These are phyloP conservation scores for Candida labiduridarum DNA, from an alignment of 1,139 yeast genomes.

Conservation along the genomic window DNA sequence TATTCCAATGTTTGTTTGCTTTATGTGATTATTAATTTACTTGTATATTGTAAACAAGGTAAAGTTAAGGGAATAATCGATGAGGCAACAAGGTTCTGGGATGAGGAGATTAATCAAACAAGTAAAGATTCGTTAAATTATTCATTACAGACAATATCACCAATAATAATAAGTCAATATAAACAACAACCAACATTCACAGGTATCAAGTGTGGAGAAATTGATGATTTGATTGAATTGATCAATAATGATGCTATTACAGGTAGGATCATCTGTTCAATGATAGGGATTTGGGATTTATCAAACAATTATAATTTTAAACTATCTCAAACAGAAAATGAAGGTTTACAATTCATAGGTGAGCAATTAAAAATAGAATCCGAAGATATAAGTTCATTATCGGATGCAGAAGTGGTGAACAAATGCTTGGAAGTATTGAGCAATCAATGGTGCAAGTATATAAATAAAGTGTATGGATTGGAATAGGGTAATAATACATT, in stretches of 20 bases:
- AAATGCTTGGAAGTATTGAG: slow-evolving; percentile 11
- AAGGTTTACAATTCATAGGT: not conserved
- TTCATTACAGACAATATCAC: slow-evolving; percentile 22
- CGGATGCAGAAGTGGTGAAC: slow-evolving; percentile 10
- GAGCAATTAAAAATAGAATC: not conserved
- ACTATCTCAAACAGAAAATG: slow-evolving; percentile 12
- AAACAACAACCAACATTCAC: slow-evolving; percentile 1
- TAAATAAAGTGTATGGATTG: slow-evolving; percentile 29
- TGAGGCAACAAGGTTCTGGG: slow-evolving; percentile 10
- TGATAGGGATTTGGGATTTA: slow-evolving; percentile 39
- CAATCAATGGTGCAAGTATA: slow-evolving; percentile 21
- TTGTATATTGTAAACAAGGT: slow-evolving; percentile 6
- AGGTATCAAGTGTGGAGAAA: slow-evolving; percentile 9
- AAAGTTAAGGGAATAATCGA: slow-evolving; percentile 10
- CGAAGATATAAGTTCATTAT: slow-evolving; percentile 2
- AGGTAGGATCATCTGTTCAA: slow-evolving; percentile 32
- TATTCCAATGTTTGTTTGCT: slow-evolving; percentile 25
- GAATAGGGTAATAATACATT: slow-evolving; percentile 15
- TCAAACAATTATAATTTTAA: slow-evolving; percentile 22
- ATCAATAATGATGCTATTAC: slow-evolving; percentile 26
- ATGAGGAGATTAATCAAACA: slow-evolving; percentile 8
- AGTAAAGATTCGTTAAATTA: slow-evolving; percentile 8
- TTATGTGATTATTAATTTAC: slow-evolving; percentile 20
- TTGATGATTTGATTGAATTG: slow-evolving; percentile 18
- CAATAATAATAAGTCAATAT: slow-evolving; percentile 10